These are phyloP conservation scores for Acrasis kona DNA, from an alignment of 78 protist genomes.

Conservation along the genomic window DNA sequence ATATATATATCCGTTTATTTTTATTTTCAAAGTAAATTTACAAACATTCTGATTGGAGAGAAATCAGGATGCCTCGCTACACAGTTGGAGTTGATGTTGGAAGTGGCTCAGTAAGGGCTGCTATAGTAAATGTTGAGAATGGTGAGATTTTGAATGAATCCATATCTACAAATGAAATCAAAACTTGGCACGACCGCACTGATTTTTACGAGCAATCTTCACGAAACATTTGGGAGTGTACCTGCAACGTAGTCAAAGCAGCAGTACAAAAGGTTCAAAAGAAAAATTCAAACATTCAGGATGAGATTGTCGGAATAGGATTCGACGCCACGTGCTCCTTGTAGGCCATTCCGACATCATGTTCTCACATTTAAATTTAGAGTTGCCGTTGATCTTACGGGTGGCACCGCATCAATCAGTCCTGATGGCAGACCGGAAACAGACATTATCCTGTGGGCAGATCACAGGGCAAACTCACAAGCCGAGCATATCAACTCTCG, in stretches of 20 bases:
- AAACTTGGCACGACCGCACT: background rate
- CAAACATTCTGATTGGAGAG: too few relatives aligned
- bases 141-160: background rate
- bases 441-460: slow-evolving; percentile 31
- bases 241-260: background rate
- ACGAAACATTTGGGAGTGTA: slow-evolving; percentile 14
- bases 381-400: background rate
- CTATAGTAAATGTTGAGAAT: background rate
- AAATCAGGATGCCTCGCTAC: too few relatives aligned
- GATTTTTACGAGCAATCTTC: slow-evolving; percentile 7
- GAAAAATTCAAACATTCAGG: background rate
- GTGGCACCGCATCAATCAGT: background rate
- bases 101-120: slow-evolving; percentile 23
- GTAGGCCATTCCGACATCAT: too few relatives aligned
- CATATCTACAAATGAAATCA: background rate
- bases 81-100: slow-evolving; percentile 23
- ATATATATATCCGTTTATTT: too few relatives aligned
- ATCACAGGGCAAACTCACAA: slow-evolving; percentile 20
- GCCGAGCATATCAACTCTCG: slow-evolving; percentile 13
- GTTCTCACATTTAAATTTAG: too few relatives aligned
- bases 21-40: too few relatives aligned
- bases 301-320: slow-evolving; percentile 3
- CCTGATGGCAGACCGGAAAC: background rate
- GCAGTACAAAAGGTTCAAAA: background rate
- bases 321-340: slow-evolving; percentile 33